Percentiles rank a stretch among this genome's conserved stretches.
Conservation (phyloP, 2,329 filamentous ascomycete species). For the Diaporthe sp. region DNA sequence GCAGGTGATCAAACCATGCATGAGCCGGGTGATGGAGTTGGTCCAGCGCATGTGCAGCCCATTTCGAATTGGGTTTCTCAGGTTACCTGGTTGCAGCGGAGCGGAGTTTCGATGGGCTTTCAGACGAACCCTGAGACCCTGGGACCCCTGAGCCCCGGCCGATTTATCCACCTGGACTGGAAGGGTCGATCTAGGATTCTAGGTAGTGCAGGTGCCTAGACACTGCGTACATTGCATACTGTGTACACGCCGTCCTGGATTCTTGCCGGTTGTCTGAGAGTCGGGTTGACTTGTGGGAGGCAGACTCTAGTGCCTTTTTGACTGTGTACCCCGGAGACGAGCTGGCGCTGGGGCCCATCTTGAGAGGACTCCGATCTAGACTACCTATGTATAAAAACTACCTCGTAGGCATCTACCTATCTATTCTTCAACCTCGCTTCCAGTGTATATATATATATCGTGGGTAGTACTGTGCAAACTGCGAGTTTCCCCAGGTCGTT, state of each 20-base stretch:
- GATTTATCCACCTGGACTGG: background rate
- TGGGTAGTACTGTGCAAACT: background rate
- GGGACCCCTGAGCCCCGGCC: background rate
- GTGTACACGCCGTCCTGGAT: background rate
- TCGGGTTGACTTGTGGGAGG: background rate
- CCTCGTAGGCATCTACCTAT: background rate
- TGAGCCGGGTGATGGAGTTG: background rate
- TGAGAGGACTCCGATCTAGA: background rate
- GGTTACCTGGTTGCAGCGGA: background rate
- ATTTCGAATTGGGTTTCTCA: background rate
- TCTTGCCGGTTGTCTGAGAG: background rate
- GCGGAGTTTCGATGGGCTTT: background rate
- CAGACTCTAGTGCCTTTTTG: background rate
- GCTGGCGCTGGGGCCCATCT: background rate
- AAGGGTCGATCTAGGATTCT: background rate
- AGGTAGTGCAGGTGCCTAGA: background rate
- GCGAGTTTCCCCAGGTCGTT: background rate
- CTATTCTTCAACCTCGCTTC: background rate
- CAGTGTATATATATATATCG: background rate
- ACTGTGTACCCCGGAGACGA: background rate
- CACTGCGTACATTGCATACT: background rate
- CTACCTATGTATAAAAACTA: background rate
- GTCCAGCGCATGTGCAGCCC: background rate
- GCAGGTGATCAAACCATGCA: conserved; percentile 4
- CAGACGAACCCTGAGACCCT: background rate